Conservation (phyloP, 2,329 filamentous ascomycete genomes). For the Thermomyces lanuginosus region DNA sequence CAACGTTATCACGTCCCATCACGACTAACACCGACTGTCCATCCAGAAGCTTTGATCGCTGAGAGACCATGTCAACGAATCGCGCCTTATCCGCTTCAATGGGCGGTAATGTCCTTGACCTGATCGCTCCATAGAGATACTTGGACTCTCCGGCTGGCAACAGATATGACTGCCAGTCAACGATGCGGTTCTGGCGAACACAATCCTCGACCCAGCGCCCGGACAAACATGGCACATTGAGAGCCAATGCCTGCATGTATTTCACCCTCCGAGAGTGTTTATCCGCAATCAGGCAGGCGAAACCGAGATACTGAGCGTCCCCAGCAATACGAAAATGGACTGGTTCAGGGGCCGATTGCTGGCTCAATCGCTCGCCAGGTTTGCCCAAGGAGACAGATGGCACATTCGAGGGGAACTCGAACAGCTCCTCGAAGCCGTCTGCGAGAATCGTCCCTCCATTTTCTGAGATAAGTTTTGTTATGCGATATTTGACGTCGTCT, state of each 20-base stretch:
- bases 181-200: slow-evolving; percentile 40
- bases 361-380: slow-evolving; percentile 13
- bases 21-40: slow-evolving; percentile 56
- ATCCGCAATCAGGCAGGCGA: slow-evolving; percentile 74
- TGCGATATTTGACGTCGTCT: slow-evolving; percentile 37
- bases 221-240: slow-evolving; percentile 74
- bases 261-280: slow-evolving; percentile 73
- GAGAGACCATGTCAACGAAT: slow-evolving; percentile 41
- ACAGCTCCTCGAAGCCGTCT: slow-evolving; percentile 67
- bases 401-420: slow-evolving; percentile 34
- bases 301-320: slow-evolving; percentile 44
- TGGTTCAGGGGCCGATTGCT: slow-evolving; percentile 8
- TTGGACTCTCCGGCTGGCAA: slow-evolving; percentile 69
- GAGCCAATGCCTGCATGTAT: slow-evolving; percentile 83
- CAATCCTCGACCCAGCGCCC: slow-evolving; percentile 67
- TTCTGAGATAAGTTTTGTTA: slow-evolving; percentile 48
- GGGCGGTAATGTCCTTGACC: slow-evolving; percentile 51
- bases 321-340: slow-evolving; percentile 38
- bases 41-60: slow-evolving; percentile 47
- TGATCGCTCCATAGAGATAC: slow-evolving; percentile 58
- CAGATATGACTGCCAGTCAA: slow-evolving; percentile 68
- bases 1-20: slow-evolving; percentile 45
- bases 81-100: slow-evolving; percentile 43
- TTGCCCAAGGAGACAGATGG: slow-evolving; percentile 12
- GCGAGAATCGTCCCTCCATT: slow-evolving; percentile 58